Evolutionary conservation across 176 grass and related monocot species (phyloP).

Genomic region (Guadua angustifolia): DNA sequence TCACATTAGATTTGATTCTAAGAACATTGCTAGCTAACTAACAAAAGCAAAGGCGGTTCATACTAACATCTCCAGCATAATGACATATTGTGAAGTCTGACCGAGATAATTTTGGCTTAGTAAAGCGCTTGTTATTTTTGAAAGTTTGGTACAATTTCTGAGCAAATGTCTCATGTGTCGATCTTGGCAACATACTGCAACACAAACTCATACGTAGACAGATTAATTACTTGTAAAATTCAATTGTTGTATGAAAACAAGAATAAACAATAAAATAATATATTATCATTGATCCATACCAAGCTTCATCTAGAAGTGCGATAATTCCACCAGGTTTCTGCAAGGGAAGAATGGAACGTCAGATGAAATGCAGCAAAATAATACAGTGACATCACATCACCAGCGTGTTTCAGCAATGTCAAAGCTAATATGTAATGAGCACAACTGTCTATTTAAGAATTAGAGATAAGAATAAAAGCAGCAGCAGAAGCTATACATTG

Average conservation of each 20-base stretch:
- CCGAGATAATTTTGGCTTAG: constrained; percentile 88
- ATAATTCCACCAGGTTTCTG: constrained; percentile 99
- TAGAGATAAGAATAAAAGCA: constrained; percentile 24
- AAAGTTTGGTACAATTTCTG: constrained; percentile 95
- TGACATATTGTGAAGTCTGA: constrained; percentile 96
- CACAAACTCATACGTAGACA: constrained; percentile 42
- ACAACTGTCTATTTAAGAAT: constrained; percentile 34
- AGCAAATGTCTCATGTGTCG: constrained; percentile 96
- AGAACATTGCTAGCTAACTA: constrained; percentile 19
- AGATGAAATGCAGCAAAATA: constrained; percentile 22
- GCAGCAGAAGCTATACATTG: constrained; percentile 33
- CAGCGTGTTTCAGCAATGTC: constrained; percentile 14
- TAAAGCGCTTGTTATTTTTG: constrained; percentile 88
- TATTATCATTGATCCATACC: constrained; percentile 61
- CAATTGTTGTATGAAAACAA: constrained; percentile 18
- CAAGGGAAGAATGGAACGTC: constrained; percentile 40
- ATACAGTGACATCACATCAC: constrained; percentile 3
- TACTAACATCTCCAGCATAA: constrained; percentile 96
- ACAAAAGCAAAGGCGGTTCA: constrained; percentile 29
- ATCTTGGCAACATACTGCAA: constrained; percentile 91
- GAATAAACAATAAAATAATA: constrained; percentile 31
- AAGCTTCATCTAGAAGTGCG: constrained; percentile 95
- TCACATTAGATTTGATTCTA: constrained; percentile 24
- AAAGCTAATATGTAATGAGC: constrained; percentile 31
- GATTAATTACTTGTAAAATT: constrained; percentile 33